These are phyloP conservation scores for Quercus ilex DNA, from an alignment of 306 rosid genomes.

Conservation along the genomic window DNA sequence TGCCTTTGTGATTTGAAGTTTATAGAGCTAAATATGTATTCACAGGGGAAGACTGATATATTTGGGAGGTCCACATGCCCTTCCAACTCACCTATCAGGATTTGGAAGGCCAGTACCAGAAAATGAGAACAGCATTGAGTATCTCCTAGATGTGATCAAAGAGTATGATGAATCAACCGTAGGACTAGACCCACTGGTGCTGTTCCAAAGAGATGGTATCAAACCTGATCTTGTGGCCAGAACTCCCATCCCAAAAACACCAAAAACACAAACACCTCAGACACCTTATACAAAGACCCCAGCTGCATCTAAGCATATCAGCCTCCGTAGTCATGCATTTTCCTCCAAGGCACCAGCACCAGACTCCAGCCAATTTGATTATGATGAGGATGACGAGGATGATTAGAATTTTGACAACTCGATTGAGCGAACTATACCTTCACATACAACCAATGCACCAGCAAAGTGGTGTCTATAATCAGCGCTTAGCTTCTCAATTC, in stretches of 20 bases:
- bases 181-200: slow-evolving; percentile 73
- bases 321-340: slow-evolving; percentile 53
- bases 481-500: slow-evolving; percentile 80
- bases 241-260: slow-evolving; percentile 52
- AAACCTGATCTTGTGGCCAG: slow-evolving; percentile 58
- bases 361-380: slow-evolving; percentile 36
- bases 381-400: slow-evolving; percentile 22
- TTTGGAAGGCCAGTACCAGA: slow-evolving; percentile 90
- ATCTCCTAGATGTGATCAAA: slow-evolving; percentile 76
- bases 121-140: slow-evolving; percentile 69
- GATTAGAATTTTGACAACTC: slow-evolving; percentile 66
- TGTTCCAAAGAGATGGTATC: slow-evolving; percentile 59
- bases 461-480: slow-evolving; percentile 46
- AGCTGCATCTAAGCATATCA: slow-evolving; percentile 48
- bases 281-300: slow-evolving; percentile 39
- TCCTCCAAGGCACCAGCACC: slow-evolving; percentile 42
- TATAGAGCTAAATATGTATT: not conserved
- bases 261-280: slow-evolving; percentile 27
- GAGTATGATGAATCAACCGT: slow-evolving; percentile 81
- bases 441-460: slow-evolving; percentile 45
- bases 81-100: slow-evolving; percentile 53
- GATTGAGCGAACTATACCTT: slow-evolving; percentile 51
- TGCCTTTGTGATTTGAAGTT: not conserved
- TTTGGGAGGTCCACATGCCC: slow-evolving; percentile 63
- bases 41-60: slow-evolving; percentile 75